Conservation (phyloP, 345 rosid species). For the Kandelia obovata region DNA sequence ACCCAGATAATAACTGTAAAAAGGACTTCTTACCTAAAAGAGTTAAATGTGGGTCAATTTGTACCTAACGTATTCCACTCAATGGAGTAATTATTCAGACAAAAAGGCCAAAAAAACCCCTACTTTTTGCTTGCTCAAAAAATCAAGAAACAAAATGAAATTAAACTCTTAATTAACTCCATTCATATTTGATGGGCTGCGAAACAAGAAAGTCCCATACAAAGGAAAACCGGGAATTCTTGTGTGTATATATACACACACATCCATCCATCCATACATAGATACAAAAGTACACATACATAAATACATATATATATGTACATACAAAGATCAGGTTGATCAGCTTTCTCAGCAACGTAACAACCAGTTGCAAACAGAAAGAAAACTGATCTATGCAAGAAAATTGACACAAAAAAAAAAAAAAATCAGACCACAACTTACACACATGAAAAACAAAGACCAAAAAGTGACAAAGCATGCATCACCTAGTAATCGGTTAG, state of each 20-base stretch:
- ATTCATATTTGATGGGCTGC: neutral
- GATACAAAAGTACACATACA: neutral
- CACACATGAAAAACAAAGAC: constrained; percentile 9
- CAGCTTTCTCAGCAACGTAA: constrained; percentile 12
- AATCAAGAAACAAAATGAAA: neutral
- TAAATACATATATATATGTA: too few species aligned
- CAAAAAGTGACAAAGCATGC: constrained; percentile 1
- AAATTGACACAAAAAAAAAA: neutral
- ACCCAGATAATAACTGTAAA: constrained; percentile 10
- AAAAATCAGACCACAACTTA: neutral
- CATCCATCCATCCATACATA: neutral
- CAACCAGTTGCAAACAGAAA: neutral
- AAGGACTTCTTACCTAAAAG: constrained; percentile 12
- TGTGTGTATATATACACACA: too few species aligned
- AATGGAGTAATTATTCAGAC: neutral
- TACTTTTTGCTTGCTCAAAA: neutral
- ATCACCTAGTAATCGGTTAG: neutral
- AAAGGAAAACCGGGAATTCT: neutral
- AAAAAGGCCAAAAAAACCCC: neutral
- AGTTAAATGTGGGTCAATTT: constrained; percentile 20
- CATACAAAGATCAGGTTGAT: too few species aligned
- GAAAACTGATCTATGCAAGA: neutral
- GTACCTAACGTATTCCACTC: constrained; percentile 14
- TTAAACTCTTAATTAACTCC: neutral
- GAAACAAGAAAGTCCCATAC: neutral